Conservation (phyloP, 2,329 filamentous ascomycete species). For the Fusarium continuum region DNA sequence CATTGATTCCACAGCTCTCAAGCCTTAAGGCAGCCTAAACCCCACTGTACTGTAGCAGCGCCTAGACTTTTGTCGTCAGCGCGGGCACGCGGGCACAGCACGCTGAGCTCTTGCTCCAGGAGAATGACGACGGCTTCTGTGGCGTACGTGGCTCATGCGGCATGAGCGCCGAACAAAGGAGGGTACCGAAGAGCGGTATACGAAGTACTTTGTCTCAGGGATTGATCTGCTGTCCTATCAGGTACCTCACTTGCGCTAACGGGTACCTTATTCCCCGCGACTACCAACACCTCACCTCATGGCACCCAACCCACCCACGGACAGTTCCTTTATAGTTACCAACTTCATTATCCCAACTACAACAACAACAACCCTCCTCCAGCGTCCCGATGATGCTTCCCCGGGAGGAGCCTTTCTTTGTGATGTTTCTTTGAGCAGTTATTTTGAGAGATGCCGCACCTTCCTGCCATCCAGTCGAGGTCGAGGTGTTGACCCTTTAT, state of each 20-base stretch:
- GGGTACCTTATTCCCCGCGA: constrained; percentile 35
- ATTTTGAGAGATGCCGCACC: constrained; percentile 29
- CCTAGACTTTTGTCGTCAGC: constrained; percentile 34
- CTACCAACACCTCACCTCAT: constrained; percentile 30
- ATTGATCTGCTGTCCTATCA: background rate
- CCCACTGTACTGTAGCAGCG: background rate
- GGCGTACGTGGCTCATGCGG: constrained; percentile 41
- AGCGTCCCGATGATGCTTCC: constrained; percentile 18
- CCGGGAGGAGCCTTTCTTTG: constrained; percentile 15
- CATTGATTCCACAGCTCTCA: constrained; percentile 34
- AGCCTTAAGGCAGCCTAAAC: constrained; percentile 20
- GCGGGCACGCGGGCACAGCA: background rate
- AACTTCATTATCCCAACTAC: constrained; percentile 21
- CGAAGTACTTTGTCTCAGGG: constrained; percentile 7
- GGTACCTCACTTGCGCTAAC: constrained; percentile 9
- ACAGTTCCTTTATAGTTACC: constrained; percentile 33
- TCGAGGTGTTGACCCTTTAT: constrained; percentile 31
- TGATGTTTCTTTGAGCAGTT: constrained; percentile 13
- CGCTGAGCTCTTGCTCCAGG: constrained; percentile 20
- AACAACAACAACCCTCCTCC: background rate
- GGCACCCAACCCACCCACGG: constrained; percentile 24
- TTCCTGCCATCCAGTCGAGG: constrained; percentile 12
- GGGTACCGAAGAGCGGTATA: constrained; percentile 11
- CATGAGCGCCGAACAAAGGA: constrained; percentile 9
- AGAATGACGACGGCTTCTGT: constrained; percentile 40